Evolutionary conservation across 2,329 filamentous ascomycete species (phyloP).

Genomic region (Aspergillus felis): DNA sequence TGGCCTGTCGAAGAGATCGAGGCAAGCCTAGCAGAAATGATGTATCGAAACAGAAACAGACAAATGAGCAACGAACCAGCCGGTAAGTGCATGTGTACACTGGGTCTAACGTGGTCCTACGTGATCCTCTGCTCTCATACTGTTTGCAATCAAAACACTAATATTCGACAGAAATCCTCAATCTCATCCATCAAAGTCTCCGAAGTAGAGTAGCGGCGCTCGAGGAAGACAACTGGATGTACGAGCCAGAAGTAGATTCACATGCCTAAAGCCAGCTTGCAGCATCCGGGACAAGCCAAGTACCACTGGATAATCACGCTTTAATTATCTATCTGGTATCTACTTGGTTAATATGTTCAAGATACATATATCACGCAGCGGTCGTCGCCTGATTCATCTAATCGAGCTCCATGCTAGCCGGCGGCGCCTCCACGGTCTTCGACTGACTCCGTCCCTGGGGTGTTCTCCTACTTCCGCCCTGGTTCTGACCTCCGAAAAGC

Average conservation of each 20-base stretch:
- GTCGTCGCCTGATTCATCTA: conserved; percentile 19
- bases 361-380: conserved; percentile 3
- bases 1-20: conserved; percentile 40
- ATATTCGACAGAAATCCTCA: conserved; percentile 57
- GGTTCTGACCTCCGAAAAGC: conserved; percentile 66
- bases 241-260: conserved; percentile 62
- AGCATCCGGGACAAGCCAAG: conserved; percentile 6
- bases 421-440: conserved; percentile 47
- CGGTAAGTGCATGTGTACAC: conserved; percentile 45
- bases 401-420: conserved; percentile 43
- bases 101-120: neutral
- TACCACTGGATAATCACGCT: neutral
- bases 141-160: neutral
- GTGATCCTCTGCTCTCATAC: neutral
- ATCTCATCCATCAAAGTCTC: conserved; percentile 66
- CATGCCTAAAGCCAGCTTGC: conserved; percentile 18
- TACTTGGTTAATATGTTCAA: conserved; percentile 1
- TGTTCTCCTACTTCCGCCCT: conserved; percentile 37
- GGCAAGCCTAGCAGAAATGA: conserved; percentile 42
- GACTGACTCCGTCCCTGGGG: conserved; percentile 31
- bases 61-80: conserved; percentile 61
- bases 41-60: conserved; percentile 36
- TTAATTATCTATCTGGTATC: neutral
- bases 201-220: conserved; percentile 68
- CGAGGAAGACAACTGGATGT: conserved; percentile 89